Percentiles rank a stretch among this genome's conserved stretches.
phyloP scores from a whole-genome alignment of 176 grass and related monocot species.

The Musa beccarii region DNA sequence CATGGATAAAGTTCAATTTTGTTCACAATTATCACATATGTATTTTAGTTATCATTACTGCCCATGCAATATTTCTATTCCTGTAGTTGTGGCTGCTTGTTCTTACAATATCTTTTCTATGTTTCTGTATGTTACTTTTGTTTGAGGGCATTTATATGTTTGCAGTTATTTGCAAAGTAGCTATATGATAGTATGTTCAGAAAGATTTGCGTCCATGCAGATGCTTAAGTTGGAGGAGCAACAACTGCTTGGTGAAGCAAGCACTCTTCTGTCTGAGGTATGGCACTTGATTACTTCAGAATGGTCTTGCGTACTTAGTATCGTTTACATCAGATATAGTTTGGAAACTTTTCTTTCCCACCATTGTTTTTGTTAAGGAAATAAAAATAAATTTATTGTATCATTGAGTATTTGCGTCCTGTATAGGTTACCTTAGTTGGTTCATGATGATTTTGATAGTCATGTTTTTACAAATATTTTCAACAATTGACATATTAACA shows the following conservation, averaged over 20 bases:
- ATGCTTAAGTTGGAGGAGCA: constrained; percentile 95
- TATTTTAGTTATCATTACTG: too few species aligned
- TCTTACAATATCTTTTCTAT: neutral
- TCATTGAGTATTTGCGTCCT: neutral
- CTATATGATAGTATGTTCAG: neutral
- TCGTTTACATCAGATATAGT: too few species aligned
- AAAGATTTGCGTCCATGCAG: constrained; percentile 31
- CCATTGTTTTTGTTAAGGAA: neutral
- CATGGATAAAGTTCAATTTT: too few species aligned
- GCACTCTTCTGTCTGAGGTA: constrained; percentile 80
- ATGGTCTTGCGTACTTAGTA: neutral
- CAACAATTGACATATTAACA: too few species aligned
- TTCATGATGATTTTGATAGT: too few species aligned
- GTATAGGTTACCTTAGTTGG: too few species aligned
- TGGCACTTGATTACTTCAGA: neutral
- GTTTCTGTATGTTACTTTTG: neutral
- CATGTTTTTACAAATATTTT: too few species aligned
- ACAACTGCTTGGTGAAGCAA: constrained; percentile 85
- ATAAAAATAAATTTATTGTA: neutral
- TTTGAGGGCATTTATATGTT: neutral
- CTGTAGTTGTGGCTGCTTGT: neutral
- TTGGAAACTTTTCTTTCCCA: neutral
- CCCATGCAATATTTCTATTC: too few species aligned
- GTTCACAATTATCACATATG: too few species aligned
- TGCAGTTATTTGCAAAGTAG: neutral